Evolutionary conservation across 495 filamentous ascomycete species (phyloP), one percentile per base, ranked within the genome.

Genomic region (Talaromyces trachyspermus): DNA sequence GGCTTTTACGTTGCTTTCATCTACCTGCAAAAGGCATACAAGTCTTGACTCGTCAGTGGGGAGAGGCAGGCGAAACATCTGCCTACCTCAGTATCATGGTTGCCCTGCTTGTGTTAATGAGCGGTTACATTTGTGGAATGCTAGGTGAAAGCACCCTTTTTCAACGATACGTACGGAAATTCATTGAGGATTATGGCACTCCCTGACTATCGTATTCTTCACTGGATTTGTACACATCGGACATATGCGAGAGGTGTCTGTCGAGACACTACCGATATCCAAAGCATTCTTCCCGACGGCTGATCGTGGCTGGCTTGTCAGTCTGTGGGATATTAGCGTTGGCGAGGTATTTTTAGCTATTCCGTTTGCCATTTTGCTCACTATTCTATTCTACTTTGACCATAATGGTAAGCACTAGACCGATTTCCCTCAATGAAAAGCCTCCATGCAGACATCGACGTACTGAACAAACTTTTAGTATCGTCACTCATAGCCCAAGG

Each of bases 351-450:
- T 95, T 58, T 64, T 95, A 40, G 90, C 91, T 7, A 80, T 95
- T 18, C 91, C 91, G 0, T 92, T 95, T 62, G 89, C 85, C 1
- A 55, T 95, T 32, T 71, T 95, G 5, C 69, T 95, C 23, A 95
- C 89, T 0, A 82, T 95, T 20, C 66, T 95, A 17, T 95, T 96
- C 60, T 95, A 86, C 61, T 95, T 91, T 62, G 90, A 97, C 58
- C 91, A 96, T 56, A 90, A 90, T 54, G 83, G 82, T 86, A 68
- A 43, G 64, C 56, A n/a, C n/a, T n/a, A n/a, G n/a, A n/a, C n/a
- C n/a, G n/a, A n/a, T n/a, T n/a, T n/a, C n/a, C n/a, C n/a, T n/a
- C n/a, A n/a, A n/a, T n/a, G n/a, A n/a, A n/a, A 0, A 38, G 11
- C 9, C 14, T 29, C 17, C 15, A 19, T 15, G 10, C 18, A 14